Conservation (phyloP, 1,284 basidiomycete genomes). For the Psilocybe mexicana region DNA sequence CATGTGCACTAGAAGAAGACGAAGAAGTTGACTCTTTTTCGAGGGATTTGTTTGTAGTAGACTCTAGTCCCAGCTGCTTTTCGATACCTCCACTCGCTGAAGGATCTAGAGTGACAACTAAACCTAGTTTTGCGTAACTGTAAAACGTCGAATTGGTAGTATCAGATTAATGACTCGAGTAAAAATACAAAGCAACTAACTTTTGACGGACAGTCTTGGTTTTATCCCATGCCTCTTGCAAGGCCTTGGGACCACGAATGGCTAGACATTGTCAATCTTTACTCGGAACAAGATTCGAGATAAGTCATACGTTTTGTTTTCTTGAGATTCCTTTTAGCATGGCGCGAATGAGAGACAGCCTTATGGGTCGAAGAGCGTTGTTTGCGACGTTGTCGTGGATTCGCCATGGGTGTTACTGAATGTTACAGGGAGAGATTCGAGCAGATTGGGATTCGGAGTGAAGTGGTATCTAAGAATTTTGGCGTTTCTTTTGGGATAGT, state of each 20-base stretch:
- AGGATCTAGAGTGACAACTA: slow-evolving; percentile 68
- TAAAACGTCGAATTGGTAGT: neutral
- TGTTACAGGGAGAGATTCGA: neutral
- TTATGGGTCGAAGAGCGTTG: slow-evolving; percentile 69
- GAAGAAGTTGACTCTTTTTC: slow-evolving; percentile 6
- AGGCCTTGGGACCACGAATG: slow-evolving; percentile 79
- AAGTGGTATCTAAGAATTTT: neutral
- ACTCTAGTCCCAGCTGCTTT: slow-evolving; percentile 20
- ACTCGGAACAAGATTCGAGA: neutral
- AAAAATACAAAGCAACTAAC: slow-evolving; percentile 45
- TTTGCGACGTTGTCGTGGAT: slow-evolving; percentile 89
- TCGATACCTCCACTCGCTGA: slow-evolving; percentile 64
- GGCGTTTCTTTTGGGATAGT: neutral
- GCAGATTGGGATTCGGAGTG: neutral
- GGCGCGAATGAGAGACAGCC: slow-evolving; percentile 68
- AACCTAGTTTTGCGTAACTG: slow-evolving; percentile 81
- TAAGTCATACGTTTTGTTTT: slow-evolving; percentile 66
- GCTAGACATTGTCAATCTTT: slow-evolving; percentile 42
- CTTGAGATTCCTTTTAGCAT: slow-evolving; percentile 73
- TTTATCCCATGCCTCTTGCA: slow-evolving; percentile 89
- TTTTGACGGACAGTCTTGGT: slow-evolving; percentile 92
- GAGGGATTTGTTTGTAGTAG: slow-evolving; percentile 5
- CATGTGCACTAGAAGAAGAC: slow-evolving; percentile 18
- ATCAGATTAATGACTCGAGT: neutral
- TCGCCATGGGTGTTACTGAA: slow-evolving; percentile 64